Evolutionary conservation across 805 yeast genomes (phyloP), one percentile per base, ranked within the genome.

Genomic region (Myxozyma lipomycoides): DNA sequence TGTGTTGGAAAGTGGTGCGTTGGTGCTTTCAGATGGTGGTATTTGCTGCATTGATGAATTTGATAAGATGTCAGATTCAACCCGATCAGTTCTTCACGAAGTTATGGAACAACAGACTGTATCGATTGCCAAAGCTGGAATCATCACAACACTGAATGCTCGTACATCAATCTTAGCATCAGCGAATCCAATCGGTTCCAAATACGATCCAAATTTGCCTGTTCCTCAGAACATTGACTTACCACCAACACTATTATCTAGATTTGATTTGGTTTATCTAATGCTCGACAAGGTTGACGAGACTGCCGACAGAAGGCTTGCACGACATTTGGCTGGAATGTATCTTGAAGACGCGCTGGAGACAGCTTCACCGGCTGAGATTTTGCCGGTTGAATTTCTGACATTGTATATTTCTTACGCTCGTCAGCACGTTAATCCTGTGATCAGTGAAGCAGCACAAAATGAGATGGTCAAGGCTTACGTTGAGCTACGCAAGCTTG

Each of bases 71-170:
- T 79, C 84, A 48, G 98, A 93, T 61, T 72, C 95, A 1, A 91
- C 98, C 0, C 75, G 98, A 63, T 88, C 96, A 6, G 98, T 93
- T 9, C 73, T 93, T 47, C 98, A 93, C 67, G 98, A 93, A 75
- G 98, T 93, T 9, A 93, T 93, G 98, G 98, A 93, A 72, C 98
- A 93, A 67, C 98, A 93, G 69, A 93, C 98, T 0, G 93, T 93
- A 40, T 89, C 97, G 7, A 88, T 93, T 64, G 98, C 98, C 28
- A 93, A 93, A 64, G 98, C 98, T 1, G 98, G 98, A 53, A 93
- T 93, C 64, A 93, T 93, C 63, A 93, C 98, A 4, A 93, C 98
- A 0, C 74, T 93, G 55, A 93, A 93, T 67, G 98, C 98, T 1
- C 78, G 98, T 70, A 91, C 97, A 0, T 91, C 98, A 1, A 84